phyloP scores from a whole-genome alignment of 805 yeast genomes.

The Scheffersomyces ergatensis region DNA sequence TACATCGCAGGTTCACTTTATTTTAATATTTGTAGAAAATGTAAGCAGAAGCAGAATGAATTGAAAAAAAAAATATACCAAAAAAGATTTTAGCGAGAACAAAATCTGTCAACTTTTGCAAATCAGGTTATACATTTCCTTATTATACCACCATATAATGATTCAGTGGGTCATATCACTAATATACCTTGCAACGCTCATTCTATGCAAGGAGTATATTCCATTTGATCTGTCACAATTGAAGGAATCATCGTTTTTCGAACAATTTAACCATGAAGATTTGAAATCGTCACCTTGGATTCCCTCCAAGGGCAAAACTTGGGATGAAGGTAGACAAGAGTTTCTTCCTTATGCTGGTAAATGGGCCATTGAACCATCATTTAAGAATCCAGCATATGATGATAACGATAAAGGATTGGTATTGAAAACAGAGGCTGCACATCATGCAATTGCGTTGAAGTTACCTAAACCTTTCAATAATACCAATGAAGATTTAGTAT shows the following conservation, averaged over 20 bases:
- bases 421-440: conserved; percentile 70
- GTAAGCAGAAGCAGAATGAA: too few species aligned
- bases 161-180: background rate
- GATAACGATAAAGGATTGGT: conserved; percentile 70
- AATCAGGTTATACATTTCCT: too few species aligned
- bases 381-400: conserved; percentile 26
- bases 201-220: conserved; percentile 12
- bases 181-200: background rate
- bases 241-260: conserved; percentile 52
- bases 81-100: too few species aligned
- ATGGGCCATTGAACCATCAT: conserved; percentile 67
- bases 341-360: conserved; percentile 59
- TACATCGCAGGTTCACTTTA: background rate
- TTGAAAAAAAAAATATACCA: too few species aligned
- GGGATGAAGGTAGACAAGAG: conserved; percentile 33
- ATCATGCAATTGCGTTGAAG: conserved; percentile 73
- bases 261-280: conserved; percentile 48
- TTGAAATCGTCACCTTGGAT: conserved; percentile 34
- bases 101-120: too few species aligned
- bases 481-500: conserved; percentile 63
- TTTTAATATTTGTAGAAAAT: too few species aligned
- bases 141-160: too few species aligned
- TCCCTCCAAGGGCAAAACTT: conserved; percentile 54
- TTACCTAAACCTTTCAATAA: conserved; percentile 60
- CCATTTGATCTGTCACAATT: conserved; percentile 37